These are phyloP conservation scores for Spizellomyces punctatus DNA, from an alignment of 192 early-diverging fungal species.

Conservation along the genomic window DNA sequence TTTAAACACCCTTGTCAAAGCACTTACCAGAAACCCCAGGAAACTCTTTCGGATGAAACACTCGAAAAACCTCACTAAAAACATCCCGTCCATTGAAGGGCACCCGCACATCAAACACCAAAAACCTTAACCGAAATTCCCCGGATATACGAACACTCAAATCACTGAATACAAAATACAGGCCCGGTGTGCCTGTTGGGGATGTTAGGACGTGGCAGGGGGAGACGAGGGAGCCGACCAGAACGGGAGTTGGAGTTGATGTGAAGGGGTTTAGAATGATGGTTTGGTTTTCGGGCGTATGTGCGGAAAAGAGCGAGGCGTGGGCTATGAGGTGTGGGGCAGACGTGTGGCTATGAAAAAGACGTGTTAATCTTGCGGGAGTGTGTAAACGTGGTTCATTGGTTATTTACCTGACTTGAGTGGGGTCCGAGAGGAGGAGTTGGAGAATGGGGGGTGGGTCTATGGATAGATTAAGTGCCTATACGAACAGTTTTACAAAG, in stretches of 20 bases:
- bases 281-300: background rate
- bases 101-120: conserved; percentile 38
- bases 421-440: conserved; percentile 14
- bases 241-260: background rate
- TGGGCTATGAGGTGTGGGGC: background rate
- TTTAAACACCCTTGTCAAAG: too few relatives aligned
- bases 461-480: background rate
- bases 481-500: background rate
- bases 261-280: background rate
- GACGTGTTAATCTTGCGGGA: background rate
- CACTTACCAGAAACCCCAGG: conserved; percentile 32
- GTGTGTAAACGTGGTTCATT: background rate
- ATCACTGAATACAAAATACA: conserved; percentile 44
- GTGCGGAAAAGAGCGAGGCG: background rate
- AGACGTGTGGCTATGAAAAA: background rate
- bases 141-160: conserved; percentile 36
- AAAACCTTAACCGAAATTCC: conserved; percentile 35
- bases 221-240: conserved; percentile 19
- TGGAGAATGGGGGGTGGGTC: conserved; percentile 45
- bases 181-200: conserved; percentile 7
- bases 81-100: conserved; percentile 6
- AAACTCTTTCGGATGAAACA: conserved; percentile 43
- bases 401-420: background rate
- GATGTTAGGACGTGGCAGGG: conserved; percentile 28
- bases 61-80: conserved; percentile 34